Evolutionary conservation across 2,329 filamentous ascomycete genomes (phyloP), one percentile per base, ranked within the genome.

Genomic region (Scedosporium dehoogii): DNA sequence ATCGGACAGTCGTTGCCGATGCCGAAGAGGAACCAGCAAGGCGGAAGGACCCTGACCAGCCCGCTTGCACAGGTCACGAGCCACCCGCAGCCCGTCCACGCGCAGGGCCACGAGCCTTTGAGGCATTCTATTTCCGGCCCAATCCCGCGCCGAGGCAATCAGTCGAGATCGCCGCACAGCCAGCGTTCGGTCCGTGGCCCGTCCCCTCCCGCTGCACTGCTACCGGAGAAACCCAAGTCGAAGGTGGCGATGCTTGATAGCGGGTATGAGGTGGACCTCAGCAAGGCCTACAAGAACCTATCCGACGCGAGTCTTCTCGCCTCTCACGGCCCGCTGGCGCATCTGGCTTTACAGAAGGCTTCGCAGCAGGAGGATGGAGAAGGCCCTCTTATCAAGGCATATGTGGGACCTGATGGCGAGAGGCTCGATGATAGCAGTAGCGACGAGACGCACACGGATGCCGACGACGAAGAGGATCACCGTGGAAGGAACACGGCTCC

Each of bases 271-370:
- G 76, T 91, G 60, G 87, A 92, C 69, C 83, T 89, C 73, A 84
- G 81, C 63, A 87, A 79, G 65, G 87, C 88, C 3, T 90, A 92
- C 70, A 81, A 86, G 59, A 82, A 85, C 63, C 75, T 92, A 18
- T 91, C 89, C 1, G 87, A 92, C 70, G 87, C 87, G 10, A 86
- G 87, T 59, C 74, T 92, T 53, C 79, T 84, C 3, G 81, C 80
- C 33, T 85, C 86, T 4, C 81, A 84, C 18, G 86, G 88, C 29
- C 83, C 78, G 59, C 74, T 93, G 38, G 81, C 87, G 6, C 77
- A 79, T 59, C 76, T 90, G 23, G 81, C 86, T 18, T 78, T 81
- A 65, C 81, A 83, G 59, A 87, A 86, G 69, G 69, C 68, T 44
- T 63, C 61, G n/a, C 67, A 70, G 5, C 76, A 77, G 16, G 74